phyloP scores from a whole-genome alignment of 257 asterid genomes.

The Plectranthus barbatus region DNA sequence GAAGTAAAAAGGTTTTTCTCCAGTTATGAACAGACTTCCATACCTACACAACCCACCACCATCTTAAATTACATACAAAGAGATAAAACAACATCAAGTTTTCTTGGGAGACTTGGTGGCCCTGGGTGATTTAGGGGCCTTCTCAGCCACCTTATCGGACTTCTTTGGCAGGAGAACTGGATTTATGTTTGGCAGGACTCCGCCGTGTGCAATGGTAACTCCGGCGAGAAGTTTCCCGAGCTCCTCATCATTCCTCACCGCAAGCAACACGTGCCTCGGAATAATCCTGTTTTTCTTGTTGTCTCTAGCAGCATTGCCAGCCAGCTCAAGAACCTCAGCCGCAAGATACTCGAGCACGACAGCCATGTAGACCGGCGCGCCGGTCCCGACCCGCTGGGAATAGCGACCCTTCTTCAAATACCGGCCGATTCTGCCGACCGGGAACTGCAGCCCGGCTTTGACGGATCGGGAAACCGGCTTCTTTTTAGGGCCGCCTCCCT shows the following conservation, averaged over 20 bases:
- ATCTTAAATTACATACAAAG: conserved; percentile 4
- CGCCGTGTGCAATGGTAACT: too few relatives aligned
- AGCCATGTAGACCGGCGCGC: too few relatives aligned
- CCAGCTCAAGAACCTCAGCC: conserved; percentile 74
- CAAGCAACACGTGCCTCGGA: conserved; percentile 64
- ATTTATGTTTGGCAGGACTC: conserved; percentile 62
- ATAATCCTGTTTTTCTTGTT: too few relatives aligned
- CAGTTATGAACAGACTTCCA: too few relatives aligned
- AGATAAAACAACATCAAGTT: conserved; percentile 18
- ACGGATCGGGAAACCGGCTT: too few relatives aligned
- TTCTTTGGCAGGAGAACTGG: conserved; percentile 64
- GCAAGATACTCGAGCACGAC: too few relatives aligned
- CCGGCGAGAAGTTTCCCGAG: conserved; percentile 62
- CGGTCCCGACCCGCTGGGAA: conserved; percentile 34
- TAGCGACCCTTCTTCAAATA: conserved; percentile 48
- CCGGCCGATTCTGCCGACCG: conserved; percentile 50
- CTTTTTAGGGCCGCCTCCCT: too few relatives aligned
- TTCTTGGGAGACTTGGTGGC: conserved; percentile 55
- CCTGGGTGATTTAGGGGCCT: conserved; percentile 36
- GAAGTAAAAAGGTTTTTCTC: too few relatives aligned
- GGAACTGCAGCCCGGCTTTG: conserved; percentile 54
- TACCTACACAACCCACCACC: too few relatives aligned
- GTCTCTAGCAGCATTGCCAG: conserved; percentile 81
- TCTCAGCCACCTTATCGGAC: conserved; percentile 31
- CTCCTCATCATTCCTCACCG: conserved; percentile 73